phyloP scores from a whole-genome alignment of 1,139 yeast genomes.

The Lizanozyma gosingica region DNA sequence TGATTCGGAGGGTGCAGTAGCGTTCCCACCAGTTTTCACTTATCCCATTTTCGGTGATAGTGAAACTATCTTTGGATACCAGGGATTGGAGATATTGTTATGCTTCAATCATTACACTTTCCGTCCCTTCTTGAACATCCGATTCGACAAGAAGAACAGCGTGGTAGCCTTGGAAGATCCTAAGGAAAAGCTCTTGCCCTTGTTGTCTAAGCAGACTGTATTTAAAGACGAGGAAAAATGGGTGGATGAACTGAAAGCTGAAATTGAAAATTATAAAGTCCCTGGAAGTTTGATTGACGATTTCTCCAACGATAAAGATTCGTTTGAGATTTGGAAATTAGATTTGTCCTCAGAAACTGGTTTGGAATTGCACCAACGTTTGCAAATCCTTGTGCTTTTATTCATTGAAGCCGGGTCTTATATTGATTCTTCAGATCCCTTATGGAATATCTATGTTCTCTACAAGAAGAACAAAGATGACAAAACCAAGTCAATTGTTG shows the following conservation, averaged over 20 bases:
- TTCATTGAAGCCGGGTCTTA: slow-evolving; percentile 93
- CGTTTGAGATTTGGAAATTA: slow-evolving; percentile 27
- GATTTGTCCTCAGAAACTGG: slow-evolving; percentile 32
- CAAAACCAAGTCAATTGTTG: slow-evolving; percentile 40
- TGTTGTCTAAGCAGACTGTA: slow-evolving; percentile 51
- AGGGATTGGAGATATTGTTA: slow-evolving; percentile 45
- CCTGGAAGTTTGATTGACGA: slow-evolving; percentile 39
- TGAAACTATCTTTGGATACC: slow-evolving; percentile 82
- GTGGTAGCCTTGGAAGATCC: slow-evolving; percentile 46
- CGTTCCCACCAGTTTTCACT: slow-evolving; percentile 70
- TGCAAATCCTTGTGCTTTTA: slow-evolving; percentile 71
- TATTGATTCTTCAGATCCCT: slow-evolving; percentile 65
- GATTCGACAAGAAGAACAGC: slow-evolving; percentile 46
- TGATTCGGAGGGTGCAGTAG: slow-evolving; percentile 46
- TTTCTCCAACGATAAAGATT: slow-evolving; percentile 20
- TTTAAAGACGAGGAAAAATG: slow-evolving; percentile 58
- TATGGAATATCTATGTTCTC: slow-evolving; percentile 58
- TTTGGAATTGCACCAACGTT: slow-evolving; percentile 51
- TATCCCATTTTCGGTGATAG: slow-evolving; percentile 91
- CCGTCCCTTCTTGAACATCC: slow-evolving; percentile 39
- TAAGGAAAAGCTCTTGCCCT: slow-evolving; percentile 40
- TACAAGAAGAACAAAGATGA: slow-evolving; percentile 38
- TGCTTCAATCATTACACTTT: slow-evolving; percentile 41
- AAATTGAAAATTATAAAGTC: slow-evolving; percentile 27
- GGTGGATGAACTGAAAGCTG: slow-evolving; percentile 47